A percentile compares a stretch with the other conserved stretches of the same genome.
Evolutionary conservation across 2,329 filamentous ascomycete species (phyloP).

Genomic region (Colletotrichum tofieldiae): DNA sequence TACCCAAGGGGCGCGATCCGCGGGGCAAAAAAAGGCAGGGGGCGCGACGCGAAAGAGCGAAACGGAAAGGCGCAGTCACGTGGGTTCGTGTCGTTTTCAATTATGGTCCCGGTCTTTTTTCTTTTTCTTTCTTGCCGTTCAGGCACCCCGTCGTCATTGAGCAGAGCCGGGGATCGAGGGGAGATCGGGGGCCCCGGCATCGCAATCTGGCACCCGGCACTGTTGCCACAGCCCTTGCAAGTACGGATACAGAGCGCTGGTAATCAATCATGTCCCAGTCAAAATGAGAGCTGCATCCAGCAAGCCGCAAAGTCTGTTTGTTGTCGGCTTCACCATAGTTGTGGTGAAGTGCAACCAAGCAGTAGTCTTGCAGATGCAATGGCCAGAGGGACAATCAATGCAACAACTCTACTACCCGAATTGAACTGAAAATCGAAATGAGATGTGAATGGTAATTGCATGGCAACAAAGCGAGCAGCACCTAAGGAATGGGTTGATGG

Average conservation of each 20-base stretch:
- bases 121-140: neutral
- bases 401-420: neutral
- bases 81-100: constrained; percentile 41
- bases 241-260: neutral
- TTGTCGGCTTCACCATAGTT: neutral
- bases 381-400: neutral
- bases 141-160: constrained; percentile 33
- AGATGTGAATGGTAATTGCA: neutral
- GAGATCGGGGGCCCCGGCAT: constrained; percentile 20
- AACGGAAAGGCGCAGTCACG: constrained; percentile 53
- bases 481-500: neutral
- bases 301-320: neutral
- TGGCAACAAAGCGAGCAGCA: neutral
- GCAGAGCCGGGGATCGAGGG: constrained; percentile 10
- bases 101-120: constrained; percentile 18
- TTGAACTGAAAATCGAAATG: neutral
- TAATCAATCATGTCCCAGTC: neutral
- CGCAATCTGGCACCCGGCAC: neutral
- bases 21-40: constrained; percentile 15
- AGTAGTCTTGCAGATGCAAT: neutral
- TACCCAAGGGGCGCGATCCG: constrained; percentile 20
- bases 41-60: constrained; percentile 52
- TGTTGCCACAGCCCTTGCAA: neutral
- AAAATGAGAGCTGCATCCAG: neutral
- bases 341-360: too few relatives aligned